These are phyloP conservation scores for Cryptosporidium meleagridis DNA, from an alignment of 169 alveolate genomes.

Conservation along the genomic window DNA sequence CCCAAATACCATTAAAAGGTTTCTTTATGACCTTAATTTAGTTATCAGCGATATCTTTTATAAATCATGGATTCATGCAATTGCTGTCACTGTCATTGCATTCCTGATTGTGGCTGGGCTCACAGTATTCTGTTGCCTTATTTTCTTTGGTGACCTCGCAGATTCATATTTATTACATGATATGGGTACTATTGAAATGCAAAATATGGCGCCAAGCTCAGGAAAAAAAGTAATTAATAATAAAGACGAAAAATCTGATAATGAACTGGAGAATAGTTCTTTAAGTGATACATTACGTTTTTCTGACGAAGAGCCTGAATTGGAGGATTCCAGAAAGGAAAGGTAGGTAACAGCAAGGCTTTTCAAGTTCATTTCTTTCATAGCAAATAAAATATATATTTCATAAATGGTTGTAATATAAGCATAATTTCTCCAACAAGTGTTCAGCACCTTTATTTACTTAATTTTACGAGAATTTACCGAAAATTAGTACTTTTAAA, in stretches of 20 bases:
- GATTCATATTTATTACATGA: conserved; percentile 41
- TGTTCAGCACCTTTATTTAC: background rate
- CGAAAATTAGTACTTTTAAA: background rate
- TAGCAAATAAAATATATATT: too few species aligned
- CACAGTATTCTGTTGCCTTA: conserved; percentile 29
- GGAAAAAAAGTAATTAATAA: background rate
- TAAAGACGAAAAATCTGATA: background rate
- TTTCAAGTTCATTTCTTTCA: background rate
- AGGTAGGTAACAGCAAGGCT: background rate
- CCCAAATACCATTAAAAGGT: conserved; percentile 39
- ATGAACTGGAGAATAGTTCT: background rate
- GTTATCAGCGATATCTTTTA: conserved; percentile 37
- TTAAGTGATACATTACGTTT: background rate
- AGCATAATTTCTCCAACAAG: background rate
- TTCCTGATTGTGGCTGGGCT: conserved; percentile 42
- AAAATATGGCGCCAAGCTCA: conserved; percentile 34
- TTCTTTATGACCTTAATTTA: conserved; percentile 38
- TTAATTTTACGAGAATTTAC: too few species aligned
- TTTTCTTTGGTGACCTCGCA: conserved; percentile 68
- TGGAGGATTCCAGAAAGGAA: conserved; percentile 27
- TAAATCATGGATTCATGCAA: conserved; percentile 67
- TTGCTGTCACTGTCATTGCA: conserved; percentile 8
- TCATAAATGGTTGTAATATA: background rate
- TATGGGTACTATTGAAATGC: conserved; percentile 13
- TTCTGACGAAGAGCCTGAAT: conserved; percentile 13